Evolutionary conservation across 2,329 filamentous ascomycete species (phyloP).

Genomic region (Fusarium robinianum): DNA sequence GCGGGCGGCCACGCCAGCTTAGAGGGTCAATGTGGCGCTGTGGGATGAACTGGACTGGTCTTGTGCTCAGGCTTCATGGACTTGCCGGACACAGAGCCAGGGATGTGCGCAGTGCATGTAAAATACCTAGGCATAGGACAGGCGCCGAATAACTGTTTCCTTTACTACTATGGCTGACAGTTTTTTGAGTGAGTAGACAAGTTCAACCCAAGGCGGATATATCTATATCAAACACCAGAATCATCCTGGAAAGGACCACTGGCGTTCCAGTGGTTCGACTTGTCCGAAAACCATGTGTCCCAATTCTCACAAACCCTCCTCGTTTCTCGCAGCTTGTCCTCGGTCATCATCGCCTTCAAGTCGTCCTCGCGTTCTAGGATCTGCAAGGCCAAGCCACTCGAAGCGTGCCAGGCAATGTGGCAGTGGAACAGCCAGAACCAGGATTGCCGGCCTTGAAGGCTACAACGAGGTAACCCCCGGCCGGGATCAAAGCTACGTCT

Average conservation of each 20-base stretch:
- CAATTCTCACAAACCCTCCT: conserved; percentile 16
- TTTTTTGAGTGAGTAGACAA: no score
- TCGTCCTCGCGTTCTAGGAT: conserved; percentile 14
- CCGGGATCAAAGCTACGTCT: conserved; percentile 14
- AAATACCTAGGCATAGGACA: no score
- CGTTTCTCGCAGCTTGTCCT: conserved; percentile 15
- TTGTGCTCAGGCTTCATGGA: conserved; percentile 13
- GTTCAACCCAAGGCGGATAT: background rate
- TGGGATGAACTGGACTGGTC: conserved; percentile 19
- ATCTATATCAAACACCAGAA: conserved; percentile 4
- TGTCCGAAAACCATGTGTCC: conserved; percentile 14
- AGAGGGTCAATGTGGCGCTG: conserved; percentile 22
- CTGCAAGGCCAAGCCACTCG: conserved; percentile 14
- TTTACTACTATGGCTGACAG: no score
- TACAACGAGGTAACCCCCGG: conserved; percentile 13
- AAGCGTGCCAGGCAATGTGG: conserved; percentile 19
- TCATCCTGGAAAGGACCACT: conserved; percentile 2
- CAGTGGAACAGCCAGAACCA: conserved; percentile 18
- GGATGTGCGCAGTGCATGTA: conserved; percentile 26
- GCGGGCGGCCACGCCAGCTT: conserved; percentile 11
- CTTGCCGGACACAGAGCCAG: conserved; percentile 23
- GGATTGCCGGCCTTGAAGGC: conserved; percentile 17
- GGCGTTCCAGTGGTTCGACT: background rate
- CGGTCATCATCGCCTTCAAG: conserved; percentile 9
- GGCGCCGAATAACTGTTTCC: no score